Evolutionary conservation across 768 basidiomycete genomes (phyloP), one percentile per base, ranked within the genome.

Genomic region (Lactarius hatsudake): DNA sequence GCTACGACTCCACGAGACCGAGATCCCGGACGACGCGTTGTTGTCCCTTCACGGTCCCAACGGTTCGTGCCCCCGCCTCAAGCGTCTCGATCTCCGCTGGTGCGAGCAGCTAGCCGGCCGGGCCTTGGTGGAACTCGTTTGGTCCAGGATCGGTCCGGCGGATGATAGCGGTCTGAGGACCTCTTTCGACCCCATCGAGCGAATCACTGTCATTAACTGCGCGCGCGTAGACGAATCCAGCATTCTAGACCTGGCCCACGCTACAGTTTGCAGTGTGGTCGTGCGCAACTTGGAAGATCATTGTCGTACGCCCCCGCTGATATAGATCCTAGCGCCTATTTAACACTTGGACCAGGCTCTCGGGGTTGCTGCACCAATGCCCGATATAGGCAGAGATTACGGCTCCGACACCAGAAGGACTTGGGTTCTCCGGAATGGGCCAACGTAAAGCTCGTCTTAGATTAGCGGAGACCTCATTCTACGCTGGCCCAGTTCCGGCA

Each of bases 1-100:
- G 62, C 76, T 88, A 20, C 80, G 81, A 62, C 76, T 87, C 45
- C 86, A 87, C 72, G 84, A 86, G 70, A 83, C 83, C 65, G 85
- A 86, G 55, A 82, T 89, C 65, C 74, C 82, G 36, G 83, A 86
- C 71, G 73, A 75, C 20, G 78, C 81, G 26, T 65, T 87, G 12
- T 67, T 72, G 36, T 69, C 74, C 36, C 72, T 86, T 53, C 71
- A 75, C 53, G 81, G 80, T 2, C 77, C 78, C 17, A 70, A 63
- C 7, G 80, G 79, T 15, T 71, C 80, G 17, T 87, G 85, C 66
- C 86, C 82, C 30, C 74, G 72, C 62, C 81, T 87, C 53, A 72
- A 73, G 53, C 76, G 76, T 57, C 73, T 89, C 60, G 85, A 87
- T 72, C 74, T 88, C 59, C 81, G 85, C 32, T 87, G 85, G 86